Base-by-base conservation (phyloP, 2,329 filamentous ascomycete genomes). In the Alternaria arborescens region DNA sequence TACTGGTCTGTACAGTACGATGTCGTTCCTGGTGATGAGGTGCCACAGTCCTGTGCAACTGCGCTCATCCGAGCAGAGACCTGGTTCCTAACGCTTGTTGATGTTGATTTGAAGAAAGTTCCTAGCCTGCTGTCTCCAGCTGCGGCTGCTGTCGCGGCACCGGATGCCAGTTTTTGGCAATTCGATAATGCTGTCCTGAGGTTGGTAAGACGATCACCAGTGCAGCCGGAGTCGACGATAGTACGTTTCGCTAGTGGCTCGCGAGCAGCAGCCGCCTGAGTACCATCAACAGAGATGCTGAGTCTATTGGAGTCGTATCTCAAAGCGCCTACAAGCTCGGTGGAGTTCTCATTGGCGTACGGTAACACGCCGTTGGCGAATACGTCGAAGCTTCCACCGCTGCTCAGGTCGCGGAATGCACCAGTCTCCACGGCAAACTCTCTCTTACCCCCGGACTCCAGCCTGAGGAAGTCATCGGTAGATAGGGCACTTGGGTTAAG, bases 51-150 rank as follows among this genome's bases (percentile, higher is more conserved):
- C 11, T 20, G n/a, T 30, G 44, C 44, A 28, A 47, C n/a, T 47
- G 26, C 26, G 26, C 24, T 30, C 26, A 30, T 30, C 5, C 44
- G 26, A 30, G n/a, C 26, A 16, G 44, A 47, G 18, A 47, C 26
- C 44, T 14, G 26, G 18, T 16, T 11, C 20, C 26, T 47, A n/a
- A 30, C 18, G 12, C 26, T 30, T 47, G 6, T 4, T 32, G 44
- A 30, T 32, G 10, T 8, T 7, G 44, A 32, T n/a, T 88, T 89
- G 83, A 90, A 91, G 81, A 88, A 90, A 71, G 88, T 86, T 36
- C 75, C 77, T 67, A 89, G 87, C 67, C 79, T 76, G 0, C 81
- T 85, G 26, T 32, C 26, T 1, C 80, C 73, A 0, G 86, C 85
- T 22, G 48, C 34, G 16, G 75, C 75, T 2, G 84, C 85, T 1